Base-by-base conservation (phyloP, 768 basidiomycete species). In the Lentinula sp. region DNA sequence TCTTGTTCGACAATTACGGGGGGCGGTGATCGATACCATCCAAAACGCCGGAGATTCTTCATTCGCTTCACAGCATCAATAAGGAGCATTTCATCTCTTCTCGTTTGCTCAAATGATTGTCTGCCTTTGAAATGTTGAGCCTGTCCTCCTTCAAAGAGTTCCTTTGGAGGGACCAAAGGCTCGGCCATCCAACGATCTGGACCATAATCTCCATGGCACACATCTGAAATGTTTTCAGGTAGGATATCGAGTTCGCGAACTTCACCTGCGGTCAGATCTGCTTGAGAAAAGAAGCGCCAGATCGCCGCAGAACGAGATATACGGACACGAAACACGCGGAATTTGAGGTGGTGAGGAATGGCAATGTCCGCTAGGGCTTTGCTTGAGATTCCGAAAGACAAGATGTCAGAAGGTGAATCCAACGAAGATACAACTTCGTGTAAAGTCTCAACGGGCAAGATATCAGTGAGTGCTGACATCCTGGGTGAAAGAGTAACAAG, bases 131-230 rank as follows among this genome's bases (percentile, higher is more conserved):
- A 36, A 36, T 52, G 28, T 16, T 52, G 23, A n/a, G 4, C 9
- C n/a, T 36, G 28, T 35, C 51, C 32, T 9, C 9, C 15, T 36
- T 12, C 12, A 4, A 35, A n/a, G 13, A 54, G 53, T 16, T 54
- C 53, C 18, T 54, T 54, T 0, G 53, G 53, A 4, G n/a, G 36
- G 15, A 54, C 37, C 16, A 39, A 39, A n/a, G 55, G 55, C 13
- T 42, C 55, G 23, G 41, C 55, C 39, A 56, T 56, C 55, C 55
- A 56, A 41, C 55, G 41, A 15, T 56, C 37, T 18, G 55, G 55
- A 28, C 55, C 55, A 43, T 56, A 56, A 32, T 43, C 28, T 1
- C 55, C 55, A 20, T 43, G 37, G n/a, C 42, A 56, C 23, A 56
- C 55, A 16, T 43, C 55, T 15, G 55, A 28, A 32, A 56, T 42